Percentiles rank a stretch among this genome's conserved stretches.
Evolutionary conservation across 148 eudicot genomes (phyloP).

Genomic region (Rheum nobile): DNA sequence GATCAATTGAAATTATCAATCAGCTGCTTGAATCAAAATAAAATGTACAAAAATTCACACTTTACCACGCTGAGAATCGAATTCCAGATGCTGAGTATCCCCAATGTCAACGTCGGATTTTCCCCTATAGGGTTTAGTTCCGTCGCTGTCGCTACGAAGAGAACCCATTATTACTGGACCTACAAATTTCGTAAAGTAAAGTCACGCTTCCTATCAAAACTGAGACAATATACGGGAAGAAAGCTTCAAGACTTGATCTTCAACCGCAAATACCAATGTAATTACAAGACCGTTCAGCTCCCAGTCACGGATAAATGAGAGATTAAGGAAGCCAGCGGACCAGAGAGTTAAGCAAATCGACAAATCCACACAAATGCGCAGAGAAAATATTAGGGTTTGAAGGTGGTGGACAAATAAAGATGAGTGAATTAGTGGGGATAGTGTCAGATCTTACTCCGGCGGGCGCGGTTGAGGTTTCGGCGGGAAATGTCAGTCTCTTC

Average conservation of each 20-base stretch:
- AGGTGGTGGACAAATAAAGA: background rate
- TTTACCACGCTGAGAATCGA: constrained; percentile 3
- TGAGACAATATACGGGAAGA: background rate
- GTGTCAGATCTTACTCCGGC: no score
- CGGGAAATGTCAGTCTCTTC: background rate
- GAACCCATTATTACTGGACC: background rate
- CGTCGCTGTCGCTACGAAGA: background rate
- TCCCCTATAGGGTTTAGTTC: background rate
- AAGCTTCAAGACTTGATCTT: background rate
- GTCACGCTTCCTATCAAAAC: background rate
- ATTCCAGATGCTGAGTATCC: background rate
- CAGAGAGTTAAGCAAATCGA: background rate
- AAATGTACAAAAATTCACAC: no score
- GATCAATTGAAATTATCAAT: background rate
- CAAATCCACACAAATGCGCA: background rate
- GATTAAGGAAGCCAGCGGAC: background rate
- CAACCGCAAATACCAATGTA: background rate
- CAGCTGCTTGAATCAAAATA: background rate
- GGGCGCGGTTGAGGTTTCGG: background rate
- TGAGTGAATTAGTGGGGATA: background rate
- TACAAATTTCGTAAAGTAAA: background rate
- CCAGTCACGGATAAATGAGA: background rate
- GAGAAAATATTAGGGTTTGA: background rate
- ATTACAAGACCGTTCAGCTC: background rate
- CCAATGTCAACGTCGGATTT: background rate